Evolutionary conservation across 495 filamentous ascomycete species (phyloP).

Genomic region (Penicillium argentinense): DNA sequence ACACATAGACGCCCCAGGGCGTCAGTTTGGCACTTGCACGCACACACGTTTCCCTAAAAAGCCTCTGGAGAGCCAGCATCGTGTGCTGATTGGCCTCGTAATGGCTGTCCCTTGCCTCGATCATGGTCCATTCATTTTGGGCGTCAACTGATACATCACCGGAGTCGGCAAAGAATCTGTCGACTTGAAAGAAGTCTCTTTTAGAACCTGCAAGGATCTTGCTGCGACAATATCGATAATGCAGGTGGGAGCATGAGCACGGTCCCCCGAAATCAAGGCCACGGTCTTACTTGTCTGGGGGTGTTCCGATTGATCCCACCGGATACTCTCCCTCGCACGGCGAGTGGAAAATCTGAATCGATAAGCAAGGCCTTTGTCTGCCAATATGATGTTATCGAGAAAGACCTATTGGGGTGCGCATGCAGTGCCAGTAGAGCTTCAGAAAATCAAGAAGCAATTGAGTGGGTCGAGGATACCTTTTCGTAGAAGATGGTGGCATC

Average conservation of each 20-base stretch:
- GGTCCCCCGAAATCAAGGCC: slow-evolving; percentile 62
- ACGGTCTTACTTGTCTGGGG: slow-evolving; percentile 69
- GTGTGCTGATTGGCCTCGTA: slow-evolving; percentile 74
- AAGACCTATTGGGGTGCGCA: slow-evolving; percentile 56
- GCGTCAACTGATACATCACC: slow-evolving; percentile 69
- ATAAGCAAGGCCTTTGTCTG: slow-evolving; percentile 60
- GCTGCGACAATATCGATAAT: slow-evolving; percentile 74
- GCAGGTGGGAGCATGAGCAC: slow-evolving; percentile 66
- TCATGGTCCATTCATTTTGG: slow-evolving; percentile 70
- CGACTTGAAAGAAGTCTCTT: slow-evolving; percentile 70
- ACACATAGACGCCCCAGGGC: no score
- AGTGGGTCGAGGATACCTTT: slow-evolving; percentile 45
- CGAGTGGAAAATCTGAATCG: slow-evolving; percentile 70
- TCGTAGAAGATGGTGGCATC: slow-evolving; percentile 68
- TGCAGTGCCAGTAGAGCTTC: neutral
- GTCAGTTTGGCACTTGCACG: no score
- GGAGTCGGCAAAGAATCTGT: slow-evolving; percentile 67
- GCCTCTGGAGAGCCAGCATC: slow-evolving; percentile 71
- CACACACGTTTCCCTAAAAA: slow-evolving; percentile 58
- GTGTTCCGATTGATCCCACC: slow-evolving; percentile 75
- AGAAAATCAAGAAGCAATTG: neutral
- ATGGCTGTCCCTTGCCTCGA: slow-evolving; percentile 69
- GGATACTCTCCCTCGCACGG: slow-evolving; percentile 65
- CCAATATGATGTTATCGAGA: slow-evolving; percentile 61
- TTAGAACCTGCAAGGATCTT: slow-evolving; percentile 59